These are phyloP conservation scores for Ophiobolus disseminans DNA, from an alignment of 2,329 filamentous ascomycete species.

Conservation along the genomic window DNA sequence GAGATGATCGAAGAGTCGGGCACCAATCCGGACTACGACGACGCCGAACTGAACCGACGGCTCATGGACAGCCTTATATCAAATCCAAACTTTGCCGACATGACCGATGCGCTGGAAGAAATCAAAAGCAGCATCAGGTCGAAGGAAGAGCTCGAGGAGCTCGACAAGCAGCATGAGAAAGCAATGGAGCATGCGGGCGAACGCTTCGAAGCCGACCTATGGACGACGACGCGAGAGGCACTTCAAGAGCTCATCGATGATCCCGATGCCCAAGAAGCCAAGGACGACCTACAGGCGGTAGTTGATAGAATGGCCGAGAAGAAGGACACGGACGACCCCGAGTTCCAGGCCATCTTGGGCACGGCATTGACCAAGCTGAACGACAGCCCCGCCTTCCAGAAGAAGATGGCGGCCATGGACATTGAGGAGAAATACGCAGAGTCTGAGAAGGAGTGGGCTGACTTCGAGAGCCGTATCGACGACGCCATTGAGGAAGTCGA, in stretches of 20 bases:
- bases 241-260: conserved; percentile 39
- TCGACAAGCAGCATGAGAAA: conserved; percentile 21
- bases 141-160: conserved; percentile 19
- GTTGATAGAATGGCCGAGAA: conserved; percentile 31
- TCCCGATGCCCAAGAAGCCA: conserved; percentile 32
- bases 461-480: conserved; percentile 17
- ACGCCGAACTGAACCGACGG: conserved; percentile 30
- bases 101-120: conserved; percentile 35
- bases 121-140: conserved; percentile 34
- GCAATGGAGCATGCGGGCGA: conserved; percentile 20
- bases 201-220: conserved; percentile 12
- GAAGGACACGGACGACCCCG: conserved; percentile 25
- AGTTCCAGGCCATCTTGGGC: conserved; percentile 29
- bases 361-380: conserved; percentile 32
- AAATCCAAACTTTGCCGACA: conserved; percentile 38
- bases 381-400: conserved; percentile 25
- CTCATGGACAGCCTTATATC: conserved; percentile 38
- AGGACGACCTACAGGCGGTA: conserved; percentile 30
- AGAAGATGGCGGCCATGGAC: conserved; percentile 25
- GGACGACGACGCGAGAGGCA: conserved; percentile 26
- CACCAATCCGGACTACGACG: conserved; percentile 38
- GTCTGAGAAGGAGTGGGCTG: conserved; percentile 20
- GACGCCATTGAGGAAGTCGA: conserved; percentile 16
- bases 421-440: conserved; percentile 13
- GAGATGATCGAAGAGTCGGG: conserved; percentile 33